phyloP scores from a whole-genome alignment of 2,329 filamentous ascomycete genomes.

The Escovopsis weberi region DNA sequence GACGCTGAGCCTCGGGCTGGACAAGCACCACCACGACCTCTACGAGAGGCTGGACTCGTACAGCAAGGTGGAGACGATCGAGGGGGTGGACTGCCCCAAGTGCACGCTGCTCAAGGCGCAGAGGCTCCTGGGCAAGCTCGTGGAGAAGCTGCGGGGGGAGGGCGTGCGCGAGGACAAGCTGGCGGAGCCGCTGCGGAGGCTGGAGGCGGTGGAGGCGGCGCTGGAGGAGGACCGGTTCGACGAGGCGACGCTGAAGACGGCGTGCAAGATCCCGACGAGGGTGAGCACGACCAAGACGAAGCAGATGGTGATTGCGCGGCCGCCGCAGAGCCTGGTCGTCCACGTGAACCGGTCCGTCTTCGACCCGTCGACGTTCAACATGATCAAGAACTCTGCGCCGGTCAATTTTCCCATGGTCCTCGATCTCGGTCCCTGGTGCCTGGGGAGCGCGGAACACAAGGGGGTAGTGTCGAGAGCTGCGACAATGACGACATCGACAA shows the following conservation, averaged over 20 bases:
- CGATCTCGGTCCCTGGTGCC: conserved; percentile 72
- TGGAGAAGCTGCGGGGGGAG: conserved; percentile 24
- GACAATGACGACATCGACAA: no score
- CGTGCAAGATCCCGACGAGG: conserved; percentile 51
- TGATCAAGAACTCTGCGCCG: conserved; percentile 70
- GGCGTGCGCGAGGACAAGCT: conserved; percentile 33
- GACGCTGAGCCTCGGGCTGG: conserved; percentile 63
- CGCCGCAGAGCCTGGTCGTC: conserved; percentile 66
- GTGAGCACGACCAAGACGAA: conserved; percentile 74
- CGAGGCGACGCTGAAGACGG: conserved; percentile 47
- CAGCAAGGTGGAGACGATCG: conserved; percentile 70
- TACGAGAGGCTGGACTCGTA: conserved; percentile 73
- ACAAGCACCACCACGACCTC: conserved; percentile 49
- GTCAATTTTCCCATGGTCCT: conserved; percentile 63
- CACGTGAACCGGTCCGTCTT: conserved; percentile 91
- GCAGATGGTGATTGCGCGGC: conserved; percentile 71
- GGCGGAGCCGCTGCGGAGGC: conserved; percentile 35
- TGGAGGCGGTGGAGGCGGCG: conserved; percentile 53
- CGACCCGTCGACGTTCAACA: conserved; percentile 63
- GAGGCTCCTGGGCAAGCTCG: conserved; percentile 31
- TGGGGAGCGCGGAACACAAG: conserved; percentile 39
- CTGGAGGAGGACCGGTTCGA: conserved; percentile 70
- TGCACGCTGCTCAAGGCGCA: conserved; percentile 61
- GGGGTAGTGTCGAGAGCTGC: no score
- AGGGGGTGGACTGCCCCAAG: conserved; percentile 80